A percentile compares a stretch with the other conserved stretches of the same genome.
Evolutionary conservation across 495 filamentous ascomycete species (phyloP).

Genomic region (Pyronema domesticum): DNA sequence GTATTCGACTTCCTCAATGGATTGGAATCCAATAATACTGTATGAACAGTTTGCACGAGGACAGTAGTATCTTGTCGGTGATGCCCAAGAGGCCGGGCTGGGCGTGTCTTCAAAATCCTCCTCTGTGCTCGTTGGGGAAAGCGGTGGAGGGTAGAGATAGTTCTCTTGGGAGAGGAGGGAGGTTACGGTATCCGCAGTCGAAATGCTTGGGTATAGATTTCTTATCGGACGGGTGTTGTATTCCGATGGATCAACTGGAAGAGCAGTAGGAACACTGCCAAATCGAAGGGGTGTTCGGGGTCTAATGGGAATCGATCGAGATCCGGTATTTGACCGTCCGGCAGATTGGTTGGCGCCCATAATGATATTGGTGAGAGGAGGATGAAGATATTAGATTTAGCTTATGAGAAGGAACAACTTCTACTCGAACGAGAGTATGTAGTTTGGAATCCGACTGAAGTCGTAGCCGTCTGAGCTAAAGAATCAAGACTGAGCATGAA

Average conservation of each 20-base stretch:
- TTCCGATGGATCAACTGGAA: not conserved
- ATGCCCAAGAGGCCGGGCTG: conserved; percentile 6
- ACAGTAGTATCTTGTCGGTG: conserved; percentile 8
- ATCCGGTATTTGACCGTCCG: not conserved
- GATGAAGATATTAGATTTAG: not conserved
- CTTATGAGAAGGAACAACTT: not conserved
- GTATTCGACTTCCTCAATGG: conserved; percentile 7
- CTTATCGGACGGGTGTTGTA: not conserved
- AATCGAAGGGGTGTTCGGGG: conserved; percentile 12
- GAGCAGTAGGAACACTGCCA: conserved; percentile 3
- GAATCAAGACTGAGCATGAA: not conserved
- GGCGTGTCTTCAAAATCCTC: not conserved
- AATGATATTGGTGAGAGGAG: not conserved
- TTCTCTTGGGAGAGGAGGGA: conserved; percentile 11
- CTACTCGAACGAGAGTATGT: not conserved
- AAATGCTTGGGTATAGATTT: not conserved
- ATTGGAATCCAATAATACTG: conserved; percentile 9
- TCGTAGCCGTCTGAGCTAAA: not conserved
- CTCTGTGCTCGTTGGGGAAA: not conserved
- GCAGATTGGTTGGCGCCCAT: conserved; percentile 15
- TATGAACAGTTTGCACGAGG: conserved; percentile 10
- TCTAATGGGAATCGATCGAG: conserved; percentile 3
- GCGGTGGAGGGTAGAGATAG: conserved; percentile 3
- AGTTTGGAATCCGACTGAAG: not conserved
- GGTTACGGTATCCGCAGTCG: conserved; percentile 2